These are phyloP conservation scores for Boletus patriciae DNA, from an alignment of 768 basidiomycete species.

Conservation along the genomic window DNA sequence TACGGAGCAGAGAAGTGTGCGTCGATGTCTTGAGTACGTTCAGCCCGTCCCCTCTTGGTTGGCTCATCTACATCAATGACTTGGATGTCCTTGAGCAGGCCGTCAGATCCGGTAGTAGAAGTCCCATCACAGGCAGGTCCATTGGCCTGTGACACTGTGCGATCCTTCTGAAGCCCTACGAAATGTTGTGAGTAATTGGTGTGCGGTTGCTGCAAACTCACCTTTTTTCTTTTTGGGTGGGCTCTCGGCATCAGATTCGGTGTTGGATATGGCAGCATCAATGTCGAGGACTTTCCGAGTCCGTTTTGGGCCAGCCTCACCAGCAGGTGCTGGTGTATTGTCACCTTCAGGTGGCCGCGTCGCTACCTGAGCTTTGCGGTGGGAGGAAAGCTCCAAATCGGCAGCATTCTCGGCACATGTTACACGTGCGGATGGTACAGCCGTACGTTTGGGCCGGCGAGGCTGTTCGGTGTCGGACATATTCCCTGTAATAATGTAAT, in stretches of 20 bases:
- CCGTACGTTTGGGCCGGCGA: not conserved
- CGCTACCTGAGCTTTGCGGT: not conserved
- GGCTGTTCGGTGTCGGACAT: slow-evolving; percentile 1
- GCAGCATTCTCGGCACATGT: slow-evolving; percentile 1
- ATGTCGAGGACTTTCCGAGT: not conserved
- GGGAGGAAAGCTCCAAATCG: not conserved
- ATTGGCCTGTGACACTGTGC: not conserved
- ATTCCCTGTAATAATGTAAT: not conserved
- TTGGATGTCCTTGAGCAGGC: not conserved
- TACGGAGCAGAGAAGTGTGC: not conserved
- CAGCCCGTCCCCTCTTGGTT: not conserved
- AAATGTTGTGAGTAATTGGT: not conserved
- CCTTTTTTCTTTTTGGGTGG: not conserved
- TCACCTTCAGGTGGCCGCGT: slow-evolving; percentile 4
- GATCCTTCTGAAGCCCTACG: not conserved
- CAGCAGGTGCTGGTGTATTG: not conserved
- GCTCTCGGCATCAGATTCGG: not conserved
- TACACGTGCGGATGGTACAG: not conserved
- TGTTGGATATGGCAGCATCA: not conserved
- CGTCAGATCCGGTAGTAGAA: not conserved
- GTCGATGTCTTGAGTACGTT: not conserved
- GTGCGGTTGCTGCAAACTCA: not conserved
- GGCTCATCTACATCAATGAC: not conserved
- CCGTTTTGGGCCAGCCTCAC: not conserved
- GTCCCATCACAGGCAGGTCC: not conserved